A percentile compares a stretch with the other conserved stretches of the same genome.
phyloP scores from a whole-genome alignment of 305 asterid species.

The Solanum aculeatissimum region DNA sequence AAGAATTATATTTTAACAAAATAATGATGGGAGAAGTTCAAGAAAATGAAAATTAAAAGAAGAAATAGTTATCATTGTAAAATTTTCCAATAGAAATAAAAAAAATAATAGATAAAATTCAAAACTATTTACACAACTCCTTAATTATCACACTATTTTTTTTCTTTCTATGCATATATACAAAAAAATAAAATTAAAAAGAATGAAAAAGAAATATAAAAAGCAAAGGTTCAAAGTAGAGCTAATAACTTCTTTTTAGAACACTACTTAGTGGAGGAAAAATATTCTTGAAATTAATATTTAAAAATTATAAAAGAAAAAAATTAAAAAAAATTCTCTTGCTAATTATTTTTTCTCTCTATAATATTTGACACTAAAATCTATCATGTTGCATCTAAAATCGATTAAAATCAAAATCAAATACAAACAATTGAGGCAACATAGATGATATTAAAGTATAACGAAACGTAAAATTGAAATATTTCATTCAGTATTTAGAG shows the following conservation, averaged over 20 bases:
- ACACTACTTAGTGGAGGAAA: neutral
- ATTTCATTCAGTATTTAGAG: neutral
- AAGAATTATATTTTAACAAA: neutral
- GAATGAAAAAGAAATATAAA: neutral
- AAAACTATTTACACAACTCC: neutral
- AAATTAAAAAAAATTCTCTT: neutral
- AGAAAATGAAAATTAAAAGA: neutral
- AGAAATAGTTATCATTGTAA: neutral
- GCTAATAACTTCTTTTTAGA: neutral
- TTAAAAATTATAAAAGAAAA: neutral
- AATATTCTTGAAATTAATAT: neutral
- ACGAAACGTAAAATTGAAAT: neutral
- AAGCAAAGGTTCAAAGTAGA: neutral
- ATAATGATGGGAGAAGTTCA: neutral
- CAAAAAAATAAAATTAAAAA: neutral
- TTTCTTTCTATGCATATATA: neutral
- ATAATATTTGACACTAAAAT: neutral
- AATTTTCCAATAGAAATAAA: neutral
- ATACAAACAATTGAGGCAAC: neutral
- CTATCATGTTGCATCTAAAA: neutral
- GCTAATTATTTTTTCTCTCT: neutral
- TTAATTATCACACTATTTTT: neutral
- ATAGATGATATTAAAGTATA: neutral
- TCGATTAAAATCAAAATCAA: neutral
- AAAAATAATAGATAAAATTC: neutral